Base-by-base conservation (phyloP, 495 filamentous ascomycete species). In the Trichoderma gamsii region DNA sequence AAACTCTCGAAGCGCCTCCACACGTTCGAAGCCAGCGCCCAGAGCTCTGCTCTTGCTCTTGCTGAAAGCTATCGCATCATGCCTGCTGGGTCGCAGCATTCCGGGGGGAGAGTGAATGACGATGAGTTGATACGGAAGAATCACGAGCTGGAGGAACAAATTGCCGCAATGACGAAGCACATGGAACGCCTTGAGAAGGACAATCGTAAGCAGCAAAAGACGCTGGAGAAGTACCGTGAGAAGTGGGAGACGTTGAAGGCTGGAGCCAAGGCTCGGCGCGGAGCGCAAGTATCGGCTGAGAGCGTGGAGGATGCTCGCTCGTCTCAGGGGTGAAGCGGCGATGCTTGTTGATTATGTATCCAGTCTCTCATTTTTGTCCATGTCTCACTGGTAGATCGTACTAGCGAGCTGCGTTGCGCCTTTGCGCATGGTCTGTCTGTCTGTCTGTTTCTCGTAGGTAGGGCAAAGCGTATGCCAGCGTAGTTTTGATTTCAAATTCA, bases 191-290 rank as follows among this genome's bases (percentile, higher is more conserved):
- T 88, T 66, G 84, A 82, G 49, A 84, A 83, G 66, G 88, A 91
- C 69, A 89, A 92, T 71, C 85, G 89, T 68, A 92, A 90, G 74
- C 77, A 91, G 59, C 83, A 85, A 56, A 81, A 79, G 49, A 87
- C 88, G 7, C 77, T 94, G 23, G 81, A 81, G 15, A 83, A 86
- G 68, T 96, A 96, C 74, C 76, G 90, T 35, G 88, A 92, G 66
- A 83, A 87, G 69, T 97, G 91, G 89, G 90, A 96, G 77, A 88
- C 89, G 76, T 79, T 97, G 72, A 94, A 95, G 75, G 89, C 91
- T 21, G 88, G 90, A 0, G 93, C 93, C 15, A 92, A 90, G 76
- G 87, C 85, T 1, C 73, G 86, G 63, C 77, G 86, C 46, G 85
- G 84, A 69, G 85, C 76, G 0, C 78, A 79, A 66, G 72, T 67